Evolutionary conservation across 2,329 filamentous ascomycete species (phyloP), one percentile per base, ranked within the genome.

Genomic region (Diaporthe vexans): DNA sequence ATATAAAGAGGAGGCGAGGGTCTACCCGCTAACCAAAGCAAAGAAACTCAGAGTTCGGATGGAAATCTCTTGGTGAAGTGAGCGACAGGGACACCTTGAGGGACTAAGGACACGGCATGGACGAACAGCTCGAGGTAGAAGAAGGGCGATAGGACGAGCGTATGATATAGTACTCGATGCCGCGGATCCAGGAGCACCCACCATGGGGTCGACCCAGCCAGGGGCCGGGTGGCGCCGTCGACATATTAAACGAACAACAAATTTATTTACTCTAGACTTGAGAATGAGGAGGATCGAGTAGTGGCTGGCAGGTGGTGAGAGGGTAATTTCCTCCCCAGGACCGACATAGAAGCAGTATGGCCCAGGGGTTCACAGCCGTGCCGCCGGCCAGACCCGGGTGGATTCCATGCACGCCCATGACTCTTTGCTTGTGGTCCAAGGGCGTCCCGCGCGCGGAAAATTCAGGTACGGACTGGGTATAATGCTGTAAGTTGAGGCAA

Each of bases 21-120:
- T 67, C 46, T 74, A 52, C 43, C 43, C 65, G 68, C 63, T 29
- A 63, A 56, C n/a, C 52, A 73, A 54, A 43, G 58, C 24, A 43
- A 46, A 58, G 40, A 35, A 57, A 35, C 15, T 21, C 15, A 51
- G 21, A 48, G 52, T 48, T 43, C 52, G 33, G 40, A 74, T 56
- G 37, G 43, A 48, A 37, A 54, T n/a, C 26, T 26, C 11, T 46
- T n/a, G 48, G 24, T 21, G 5, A 59, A 67, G 63, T 46, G 71
- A 73, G 21, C 19, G 63, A 71, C 65, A 57, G n/a, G 46, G 58
- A 57, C 33, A 54, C 43, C 26, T 26, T 11, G 24, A 40, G n/a
- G 13, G 24, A 46, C 29, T 59, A 15, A 35, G 43, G 21, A 40
- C 33, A 37, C 40, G 46, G 2, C 15, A 21, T 37, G 17, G 48